Evolutionary conservation across 2,329 filamentous ascomycete genomes (phyloP).

Genomic region (Coniella lustricola): DNA sequence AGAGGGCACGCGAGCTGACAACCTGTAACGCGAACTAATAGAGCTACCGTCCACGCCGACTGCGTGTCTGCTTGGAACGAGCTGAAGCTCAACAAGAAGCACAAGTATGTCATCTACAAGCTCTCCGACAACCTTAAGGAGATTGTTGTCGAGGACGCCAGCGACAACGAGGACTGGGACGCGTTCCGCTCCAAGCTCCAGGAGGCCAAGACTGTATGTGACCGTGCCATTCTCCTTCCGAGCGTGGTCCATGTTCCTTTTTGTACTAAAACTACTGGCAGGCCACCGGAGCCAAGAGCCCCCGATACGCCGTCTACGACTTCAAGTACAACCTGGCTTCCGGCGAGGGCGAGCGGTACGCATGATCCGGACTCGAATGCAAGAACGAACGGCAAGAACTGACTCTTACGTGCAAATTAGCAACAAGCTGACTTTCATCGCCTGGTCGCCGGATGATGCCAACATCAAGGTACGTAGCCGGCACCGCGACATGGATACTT

Average conservation of each 20-base stretch:
- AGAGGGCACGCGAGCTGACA: conserved; percentile 1
- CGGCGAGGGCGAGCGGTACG: conserved; percentile 66
- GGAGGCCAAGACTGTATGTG: conserved; percentile 65
- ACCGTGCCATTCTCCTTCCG: conserved; percentile 32
- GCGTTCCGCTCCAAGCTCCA: conserved; percentile 70
- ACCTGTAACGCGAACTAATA: conserved; percentile 29
- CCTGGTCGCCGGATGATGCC: conserved; percentile 78
- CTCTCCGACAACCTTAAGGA: conserved; percentile 75
- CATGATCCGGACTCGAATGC: conserved; percentile 11
- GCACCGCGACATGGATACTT: conserved; percentile 15
- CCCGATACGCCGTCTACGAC: conserved; percentile 77
- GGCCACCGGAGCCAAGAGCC: conserved; percentile 58
- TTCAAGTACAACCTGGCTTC: conserved; percentile 67
- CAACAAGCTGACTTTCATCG: conserved; percentile 74
- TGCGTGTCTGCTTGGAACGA: conserved; percentile 71
- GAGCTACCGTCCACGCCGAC: conserved; percentile 65
- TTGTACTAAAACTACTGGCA: conserved; percentile 23
- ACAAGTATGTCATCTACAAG: conserved; percentile 86
- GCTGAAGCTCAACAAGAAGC: conserved; percentile 73
- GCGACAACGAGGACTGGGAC: conserved; percentile 60
- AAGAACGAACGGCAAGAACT: not conserved
- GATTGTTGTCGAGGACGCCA: conserved; percentile 73
- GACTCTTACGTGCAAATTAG: conserved; percentile 34
- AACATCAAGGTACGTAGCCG: conserved; percentile 57
- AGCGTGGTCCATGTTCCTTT: conserved; percentile 5